A percentile compares a stretch with the other conserved stretches of the same genome.
Conservation (phyloP, 345 rosid genomes). For the Psidium friedrichsthalianum region DNA sequence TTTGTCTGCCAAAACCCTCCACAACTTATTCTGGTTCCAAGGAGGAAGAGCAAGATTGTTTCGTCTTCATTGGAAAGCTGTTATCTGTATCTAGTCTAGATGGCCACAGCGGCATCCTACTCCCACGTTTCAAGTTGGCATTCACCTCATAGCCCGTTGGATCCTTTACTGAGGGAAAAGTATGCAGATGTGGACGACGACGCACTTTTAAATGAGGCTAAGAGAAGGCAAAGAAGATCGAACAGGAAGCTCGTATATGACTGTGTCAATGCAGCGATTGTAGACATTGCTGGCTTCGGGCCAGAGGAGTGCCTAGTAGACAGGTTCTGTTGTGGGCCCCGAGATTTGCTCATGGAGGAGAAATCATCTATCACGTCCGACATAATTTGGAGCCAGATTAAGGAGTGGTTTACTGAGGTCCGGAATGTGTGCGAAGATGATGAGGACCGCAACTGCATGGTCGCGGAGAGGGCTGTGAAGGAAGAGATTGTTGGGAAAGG, state of each 20-base stretch:
- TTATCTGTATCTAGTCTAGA: slow-evolving; percentile 46
- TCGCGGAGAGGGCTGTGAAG: slow-evolving; percentile 46
- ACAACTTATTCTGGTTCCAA: slow-evolving; percentile 12
- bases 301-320: slow-evolving; percentile 13
- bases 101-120: slow-evolving; percentile 10
- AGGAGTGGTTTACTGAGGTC: slow-evolving; percentile 42
- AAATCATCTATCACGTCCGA: slow-evolving; percentile 30
- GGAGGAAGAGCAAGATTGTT: slow-evolving; percentile 60
- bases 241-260: slow-evolving; percentile 60
- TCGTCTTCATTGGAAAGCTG: slow-evolving; percentile 33
- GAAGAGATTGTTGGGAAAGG: slow-evolving; percentile 57
- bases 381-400: slow-evolving; percentile 46
- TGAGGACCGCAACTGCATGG: slow-evolving; percentile 43
- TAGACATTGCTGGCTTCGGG: slow-evolving; percentile 26
- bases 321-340: not conserved
- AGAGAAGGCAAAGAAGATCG: slow-evolving; percentile 50
- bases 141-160: slow-evolving; percentile 69
- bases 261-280: slow-evolving; percentile 58
- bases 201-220: slow-evolving; percentile 50
- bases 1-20: slow-evolving; percentile 24
- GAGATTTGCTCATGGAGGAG: not conserved
- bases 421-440: slow-evolving; percentile 15
- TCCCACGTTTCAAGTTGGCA: slow-evolving; percentile 45
- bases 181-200: slow-evolving; percentile 27
- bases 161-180: slow-evolving; percentile 51